A percentile compares a stretch with the other conserved stretches of the same genome.
phyloP scores from a whole-genome alignment of 1,284 basidiomycete species.

The Cryptococcus amylolentus region DNA sequence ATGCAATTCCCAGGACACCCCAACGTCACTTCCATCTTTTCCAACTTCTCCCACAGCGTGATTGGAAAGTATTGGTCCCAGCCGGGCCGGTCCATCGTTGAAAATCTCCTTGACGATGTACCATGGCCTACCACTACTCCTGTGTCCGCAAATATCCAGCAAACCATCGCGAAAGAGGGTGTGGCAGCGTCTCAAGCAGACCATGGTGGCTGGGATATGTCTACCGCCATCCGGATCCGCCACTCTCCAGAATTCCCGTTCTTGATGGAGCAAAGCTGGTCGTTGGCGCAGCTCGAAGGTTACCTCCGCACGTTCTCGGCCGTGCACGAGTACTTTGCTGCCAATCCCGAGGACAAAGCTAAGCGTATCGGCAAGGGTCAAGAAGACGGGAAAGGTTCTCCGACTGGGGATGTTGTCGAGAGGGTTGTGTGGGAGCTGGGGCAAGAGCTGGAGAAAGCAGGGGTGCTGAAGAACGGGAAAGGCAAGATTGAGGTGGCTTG shows the following conservation, averaged over 20 bases:
- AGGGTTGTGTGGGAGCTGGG: conserved; percentile 59
- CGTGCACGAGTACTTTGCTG: conserved; percentile 65
- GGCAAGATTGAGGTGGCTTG: conserved; percentile 63
- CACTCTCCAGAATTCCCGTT: conserved; percentile 46
- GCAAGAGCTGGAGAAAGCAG: conserved; percentile 51
- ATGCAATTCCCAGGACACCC: conserved; percentile 65
- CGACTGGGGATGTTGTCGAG: conserved; percentile 58
- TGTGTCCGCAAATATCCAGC: conserved; percentile 31
- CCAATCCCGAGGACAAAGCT: conserved; percentile 59
- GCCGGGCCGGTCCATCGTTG: conserved; percentile 72
- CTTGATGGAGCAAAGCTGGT: conserved; percentile 61
- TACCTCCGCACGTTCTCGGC: conserved; percentile 73
- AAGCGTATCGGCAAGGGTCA: conserved; percentile 13
- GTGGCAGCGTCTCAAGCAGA: neutral
- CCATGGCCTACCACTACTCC: conserved; percentile 55
- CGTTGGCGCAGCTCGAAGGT: conserved; percentile 61
- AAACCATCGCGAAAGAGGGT: neutral
- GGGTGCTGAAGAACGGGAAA: conserved; percentile 27
- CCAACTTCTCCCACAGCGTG: conserved; percentile 46
- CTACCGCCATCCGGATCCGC: conserved; percentile 27
- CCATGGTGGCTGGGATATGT: conserved; percentile 19
- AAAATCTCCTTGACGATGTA: conserved; percentile 65
- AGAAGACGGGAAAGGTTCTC: conserved; percentile 39
- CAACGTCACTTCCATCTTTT: conserved; percentile 59
- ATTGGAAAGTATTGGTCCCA: conserved; percentile 74